These are phyloP conservation scores for Oxyria digyna DNA, from an alignment of 148 eudicot species.

Conservation along the genomic window DNA sequence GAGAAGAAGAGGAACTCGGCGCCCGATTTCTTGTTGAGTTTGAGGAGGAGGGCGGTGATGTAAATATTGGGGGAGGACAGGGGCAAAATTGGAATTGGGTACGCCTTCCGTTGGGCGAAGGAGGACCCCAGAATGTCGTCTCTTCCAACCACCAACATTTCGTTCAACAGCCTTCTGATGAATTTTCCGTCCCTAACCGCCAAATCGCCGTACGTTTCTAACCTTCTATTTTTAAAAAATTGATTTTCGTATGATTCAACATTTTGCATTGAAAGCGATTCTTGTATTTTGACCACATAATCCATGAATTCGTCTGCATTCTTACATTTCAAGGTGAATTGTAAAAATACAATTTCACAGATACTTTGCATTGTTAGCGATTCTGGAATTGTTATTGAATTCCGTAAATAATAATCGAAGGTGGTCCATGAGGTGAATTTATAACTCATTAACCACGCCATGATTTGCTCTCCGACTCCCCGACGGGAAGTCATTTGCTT, in stretches of 20 bases:
- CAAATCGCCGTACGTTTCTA: neutral
- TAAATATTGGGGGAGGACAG: neutral
- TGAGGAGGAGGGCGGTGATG: neutral
- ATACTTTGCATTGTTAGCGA: neutral
- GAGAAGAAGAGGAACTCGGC: neutral
- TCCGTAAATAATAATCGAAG: neutral
- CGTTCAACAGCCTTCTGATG: neutral
- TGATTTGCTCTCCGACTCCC: too few relatives aligned
- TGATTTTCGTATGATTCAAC: neutral
- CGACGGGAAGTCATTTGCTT: neutral
- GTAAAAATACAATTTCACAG: neutral
- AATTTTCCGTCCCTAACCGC: neutral
- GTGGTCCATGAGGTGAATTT: neutral
- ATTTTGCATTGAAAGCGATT: neutral
- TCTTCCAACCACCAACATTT: neutral
- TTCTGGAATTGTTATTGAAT: neutral
- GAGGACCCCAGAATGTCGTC: neutral
- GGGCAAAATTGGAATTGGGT: neutral
- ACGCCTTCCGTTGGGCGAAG: neutral
- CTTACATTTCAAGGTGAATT: neutral
- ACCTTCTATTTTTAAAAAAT: neutral
- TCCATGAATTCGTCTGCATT: neutral
- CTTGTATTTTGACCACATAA: neutral
- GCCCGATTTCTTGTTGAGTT: neutral
- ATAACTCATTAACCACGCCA: neutral